A percentile compares a stretch with the other conserved stretches of the same genome.
Conservation (phyloP, 768 basidiomycete species). For the Auricularia cornea region DNA sequence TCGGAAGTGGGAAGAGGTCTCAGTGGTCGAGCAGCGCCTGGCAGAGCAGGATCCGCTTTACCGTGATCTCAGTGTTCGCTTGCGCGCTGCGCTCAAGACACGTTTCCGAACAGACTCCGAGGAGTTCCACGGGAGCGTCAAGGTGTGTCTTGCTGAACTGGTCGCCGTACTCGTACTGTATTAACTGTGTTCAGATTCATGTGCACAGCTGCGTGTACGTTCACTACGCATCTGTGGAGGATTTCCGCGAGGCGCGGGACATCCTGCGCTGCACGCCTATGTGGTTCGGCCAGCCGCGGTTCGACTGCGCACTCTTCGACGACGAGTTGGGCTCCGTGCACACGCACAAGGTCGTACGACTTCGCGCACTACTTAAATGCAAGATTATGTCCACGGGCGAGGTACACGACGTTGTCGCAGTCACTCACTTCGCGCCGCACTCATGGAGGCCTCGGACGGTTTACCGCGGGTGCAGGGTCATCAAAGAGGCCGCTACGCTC, state of each 20-base stretch:
- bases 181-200: constrained; percentile 13
- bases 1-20: constrained; percentile 1
- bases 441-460: constrained; percentile 12
- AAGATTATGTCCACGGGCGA: not conserved
- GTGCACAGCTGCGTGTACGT: constrained; percentile 17
- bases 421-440: not conserved
- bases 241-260: constrained; percentile 19
- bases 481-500: constrained; percentile 5
- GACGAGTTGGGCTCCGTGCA: too few species aligned
- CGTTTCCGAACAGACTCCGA: not conserved
- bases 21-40: not conserved
- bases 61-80: constrained; percentile 5
- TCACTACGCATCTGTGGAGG: constrained; percentile 19
- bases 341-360: not conserved
- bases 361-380: not conserved
- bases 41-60: not conserved
- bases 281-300: constrained; percentile 15
- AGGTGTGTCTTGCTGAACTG: not conserved
- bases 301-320: constrained; percentile 15
- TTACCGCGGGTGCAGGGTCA: constrained; percentile 13
- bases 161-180: not conserved
- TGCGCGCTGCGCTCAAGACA: not conserved
- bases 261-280: constrained; percentile 21
- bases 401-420: constrained; percentile 15
- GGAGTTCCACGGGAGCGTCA: not conserved